Evolutionary conservation across 306 rosid genomes (phyloP).

Genomic region (Fragaria ananassa): DNA sequence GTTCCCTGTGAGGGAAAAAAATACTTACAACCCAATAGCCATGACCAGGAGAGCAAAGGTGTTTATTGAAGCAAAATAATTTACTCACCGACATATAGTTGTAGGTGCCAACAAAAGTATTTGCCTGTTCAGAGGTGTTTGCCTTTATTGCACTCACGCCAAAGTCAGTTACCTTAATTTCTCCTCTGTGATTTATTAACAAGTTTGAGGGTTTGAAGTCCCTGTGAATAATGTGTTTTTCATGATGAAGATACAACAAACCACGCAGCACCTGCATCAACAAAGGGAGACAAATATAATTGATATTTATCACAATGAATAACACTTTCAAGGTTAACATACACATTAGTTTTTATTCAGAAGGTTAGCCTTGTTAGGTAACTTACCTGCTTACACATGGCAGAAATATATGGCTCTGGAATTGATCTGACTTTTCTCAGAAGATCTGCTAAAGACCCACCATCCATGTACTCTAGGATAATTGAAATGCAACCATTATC

Average conservation of each 20-base stretch:
- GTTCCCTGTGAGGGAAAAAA: not conserved
- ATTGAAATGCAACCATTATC: slow-evolving; percentile 79
- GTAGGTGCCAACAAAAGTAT: slow-evolving; percentile 87
- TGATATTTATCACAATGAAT: slow-evolving; percentile 11
- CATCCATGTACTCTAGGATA: slow-evolving; percentile 99
- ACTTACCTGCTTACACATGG: slow-evolving; percentile 68
- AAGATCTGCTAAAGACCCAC: slow-evolving; percentile 90
- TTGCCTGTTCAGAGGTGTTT: slow-evolving; percentile 89
- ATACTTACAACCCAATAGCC: not conserved
- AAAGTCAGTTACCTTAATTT: slow-evolving; percentile 96
- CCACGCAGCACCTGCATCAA: slow-evolving; percentile 82
- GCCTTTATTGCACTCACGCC: slow-evolving; percentile 96
- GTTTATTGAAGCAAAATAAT: not conserved
- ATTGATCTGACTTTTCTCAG: slow-evolving; percentile 76
- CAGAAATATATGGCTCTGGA: slow-evolving; percentile 77
- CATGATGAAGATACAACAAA: slow-evolving; percentile 87
- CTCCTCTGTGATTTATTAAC: slow-evolving; percentile 86
- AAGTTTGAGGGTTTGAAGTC: slow-evolving; percentile 93
- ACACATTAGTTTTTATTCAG: not conserved
- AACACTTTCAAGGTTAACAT: not conserved
- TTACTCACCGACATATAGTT: slow-evolving; percentile 98
- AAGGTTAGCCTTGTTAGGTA: not conserved
- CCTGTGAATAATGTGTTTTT: slow-evolving; percentile 86
- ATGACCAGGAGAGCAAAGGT: slow-evolving; percentile 3
- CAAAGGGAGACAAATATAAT: slow-evolving; percentile 15